Conservation (phyloP, 768 basidiomycete species). For the Phanerodontia chrysosporium region DNA sequence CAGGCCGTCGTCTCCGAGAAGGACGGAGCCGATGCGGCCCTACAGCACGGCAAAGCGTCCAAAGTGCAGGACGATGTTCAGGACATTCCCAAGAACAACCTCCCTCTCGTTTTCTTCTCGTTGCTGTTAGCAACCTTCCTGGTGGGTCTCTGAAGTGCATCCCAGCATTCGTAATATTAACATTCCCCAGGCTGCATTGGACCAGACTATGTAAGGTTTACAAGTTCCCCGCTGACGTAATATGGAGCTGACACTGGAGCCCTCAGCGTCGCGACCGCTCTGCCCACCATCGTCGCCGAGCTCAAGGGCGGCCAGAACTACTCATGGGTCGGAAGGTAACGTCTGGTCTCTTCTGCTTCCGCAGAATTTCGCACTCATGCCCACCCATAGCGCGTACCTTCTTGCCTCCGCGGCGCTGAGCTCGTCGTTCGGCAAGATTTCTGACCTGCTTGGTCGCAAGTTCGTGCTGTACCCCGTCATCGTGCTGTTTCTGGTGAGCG, state of each 20-base stretch:
- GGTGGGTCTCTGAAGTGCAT: slow-evolving; percentile 15
- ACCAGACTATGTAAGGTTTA: slow-evolving; percentile 43
- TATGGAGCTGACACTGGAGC: background rate
- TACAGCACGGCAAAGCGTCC: no score
- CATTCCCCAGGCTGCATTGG: slow-evolving; percentile 41
- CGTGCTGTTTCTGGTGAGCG: slow-evolving; percentile 30
- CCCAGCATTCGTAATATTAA: background rate
- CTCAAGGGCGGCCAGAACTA: slow-evolving; percentile 61
- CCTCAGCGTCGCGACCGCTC: slow-evolving; percentile 56
- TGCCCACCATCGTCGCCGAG: slow-evolving; percentile 67
- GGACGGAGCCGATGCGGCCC: background rate
- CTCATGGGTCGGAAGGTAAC: slow-evolving; percentile 71
- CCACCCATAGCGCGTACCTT: slow-evolving; percentile 22
- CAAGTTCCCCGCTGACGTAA: background rate
- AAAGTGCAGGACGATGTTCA: slow-evolving; percentile 33
- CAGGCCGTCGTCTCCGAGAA: background rate
- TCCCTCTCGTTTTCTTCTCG: slow-evolving; percentile 36
- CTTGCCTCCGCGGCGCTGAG: slow-evolving; percentile 21
- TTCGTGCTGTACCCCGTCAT: slow-evolving; percentile 33
- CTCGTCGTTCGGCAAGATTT: slow-evolving; percentile 30
- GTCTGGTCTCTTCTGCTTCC: no score
- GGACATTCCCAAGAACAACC: slow-evolving; percentile 34
- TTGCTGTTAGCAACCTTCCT: slow-evolving; percentile 36
- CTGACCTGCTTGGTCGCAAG: slow-evolving; percentile 32
- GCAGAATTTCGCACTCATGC: background rate